Evolutionary conservation across 495 filamentous ascomycete genomes (phyloP).

Genomic region (Cercophora samala): DNA sequence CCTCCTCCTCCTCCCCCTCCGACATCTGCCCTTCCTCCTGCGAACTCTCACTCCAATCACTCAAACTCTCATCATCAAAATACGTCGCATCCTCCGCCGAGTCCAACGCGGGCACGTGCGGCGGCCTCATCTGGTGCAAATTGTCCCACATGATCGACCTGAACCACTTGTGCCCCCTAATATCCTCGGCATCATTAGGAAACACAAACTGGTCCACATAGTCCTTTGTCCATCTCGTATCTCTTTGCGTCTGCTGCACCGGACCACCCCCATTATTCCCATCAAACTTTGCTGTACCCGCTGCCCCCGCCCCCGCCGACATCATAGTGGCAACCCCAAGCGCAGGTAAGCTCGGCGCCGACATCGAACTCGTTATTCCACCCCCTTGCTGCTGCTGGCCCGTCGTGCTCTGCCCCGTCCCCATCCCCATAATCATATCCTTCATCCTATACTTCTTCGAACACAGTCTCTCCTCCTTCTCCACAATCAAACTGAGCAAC

Average conservation of each 20-base stretch:
- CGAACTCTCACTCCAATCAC: constrained; percentile 47
- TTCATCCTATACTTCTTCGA: constrained; percentile 65
- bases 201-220: constrained; percentile 62
- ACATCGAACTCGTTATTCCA: not conserved
- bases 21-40: constrained; percentile 30
- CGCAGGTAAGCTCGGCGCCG: not conserved
- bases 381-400: not conserved
- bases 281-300: no score
- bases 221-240: constrained; percentile 21
- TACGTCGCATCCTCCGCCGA: constrained; percentile 80
- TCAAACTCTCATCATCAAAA: constrained; percentile 77
- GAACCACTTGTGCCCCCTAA: constrained; percentile 76
- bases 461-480: constrained; percentile 71
- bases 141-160: constrained; percentile 63
- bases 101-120: constrained; percentile 69
- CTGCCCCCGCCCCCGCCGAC: not conserved
- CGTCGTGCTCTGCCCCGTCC: not conserved
- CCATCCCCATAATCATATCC: constrained; percentile 44
- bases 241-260: not conserved
- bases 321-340: not conserved
- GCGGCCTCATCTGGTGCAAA: constrained; percentile 64
- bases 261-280: not conserved
- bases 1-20: constrained; percentile 34
- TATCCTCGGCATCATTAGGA: constrained; percentile 71
- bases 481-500: constrained; percentile 69